Conservation (phyloP, 2,329 filamentous ascomycete genomes). For the Fusarium buharicum region DNA sequence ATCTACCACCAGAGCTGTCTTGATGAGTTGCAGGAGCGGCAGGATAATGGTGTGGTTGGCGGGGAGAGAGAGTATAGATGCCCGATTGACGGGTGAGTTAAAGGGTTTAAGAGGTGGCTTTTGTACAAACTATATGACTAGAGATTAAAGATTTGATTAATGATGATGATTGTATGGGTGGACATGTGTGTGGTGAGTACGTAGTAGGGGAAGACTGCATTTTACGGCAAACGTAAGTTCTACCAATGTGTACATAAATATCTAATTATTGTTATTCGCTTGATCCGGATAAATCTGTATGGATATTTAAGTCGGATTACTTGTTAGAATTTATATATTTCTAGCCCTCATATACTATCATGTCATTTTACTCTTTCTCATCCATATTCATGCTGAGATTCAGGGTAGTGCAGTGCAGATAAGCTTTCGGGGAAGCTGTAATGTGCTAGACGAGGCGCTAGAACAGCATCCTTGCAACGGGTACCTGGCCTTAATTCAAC, state of each 20-base stretch:
- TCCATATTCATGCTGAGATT: background rate
- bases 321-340: too few relatives aligned
- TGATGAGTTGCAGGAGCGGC: slow-evolving; percentile 70
- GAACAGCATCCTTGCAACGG: slow-evolving; percentile 14
- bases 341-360: too few relatives aligned
- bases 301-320: background rate
- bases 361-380: background rate
- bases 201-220: too few relatives aligned
- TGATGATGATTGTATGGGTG: slow-evolving; percentile 40
- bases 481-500: slow-evolving; percentile 27
- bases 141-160: slow-evolving; percentile 39
- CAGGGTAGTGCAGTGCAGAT: slow-evolving; percentile 5
- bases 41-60: slow-evolving; percentile 59
- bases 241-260: too few relatives aligned
- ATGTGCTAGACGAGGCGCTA: slow-evolving; percentile 20
- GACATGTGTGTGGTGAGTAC: background rate
- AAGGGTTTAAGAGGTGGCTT: slow-evolving; percentile 7
- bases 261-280: too few relatives aligned
- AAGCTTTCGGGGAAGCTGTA: slow-evolving; percentile 16
- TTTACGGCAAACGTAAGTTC: too few relatives aligned
- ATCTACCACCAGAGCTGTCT: slow-evolving; percentile 76
- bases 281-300: too few relatives aligned
- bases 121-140: slow-evolving; percentile 44
- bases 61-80: slow-evolving; percentile 64
- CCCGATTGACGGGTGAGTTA: slow-evolving; percentile 64